Evolutionary conservation across 2,329 filamentous ascomycete species (phyloP), one percentile per base, ranked within the genome.

Genomic region (Ascochyta pisi): DNA sequence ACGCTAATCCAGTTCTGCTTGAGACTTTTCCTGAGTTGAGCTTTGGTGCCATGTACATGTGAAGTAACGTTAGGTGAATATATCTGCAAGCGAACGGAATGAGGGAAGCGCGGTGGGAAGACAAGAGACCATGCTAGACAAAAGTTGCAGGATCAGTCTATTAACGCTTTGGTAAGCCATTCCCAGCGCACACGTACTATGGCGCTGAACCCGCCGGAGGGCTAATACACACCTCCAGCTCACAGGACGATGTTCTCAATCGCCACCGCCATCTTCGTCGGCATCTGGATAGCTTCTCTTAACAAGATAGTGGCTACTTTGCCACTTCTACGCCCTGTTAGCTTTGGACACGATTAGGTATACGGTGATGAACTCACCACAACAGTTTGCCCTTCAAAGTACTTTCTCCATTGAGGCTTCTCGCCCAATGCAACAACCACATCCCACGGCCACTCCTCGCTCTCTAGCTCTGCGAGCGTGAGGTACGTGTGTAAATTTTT

Each of bases 371-470:
- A 40, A 33, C 51, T 50, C 37, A 60, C 58, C 46, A 60, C 58
- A 10, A 42, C 23, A 8, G 45, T 43, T 27, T 57, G 58, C 3
- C 38, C 34, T 9, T 60, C 58, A 19, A 49, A 60, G 38, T 57
- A 60, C 39, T 57, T 34, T 35, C 41, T 54, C 58, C 58, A 60
- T 16, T 54, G 52, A 9, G 54, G 38, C 6, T 57, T 57, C 46
- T 54, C 58, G 6, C 45, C 58, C 16, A 60, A 27, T 3, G 39
- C 50, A 6, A 60, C 31, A 13, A 60, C 54, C 4, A 49, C 50
- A 35, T 54, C 54, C 58, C 58, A 60, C 12, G 58, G 58, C 58
- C 58, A 60, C 10, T 60, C 58, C 10, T 60, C 58, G 13, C 15
- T 22, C 33, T 50, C 50, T 5, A 57, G 43, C 43, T 60, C 58